These are phyloP conservation scores for Dioszegia aurantiaca DNA, from an alignment of 768 basidiomycete species.

Conservation along the genomic window DNA sequence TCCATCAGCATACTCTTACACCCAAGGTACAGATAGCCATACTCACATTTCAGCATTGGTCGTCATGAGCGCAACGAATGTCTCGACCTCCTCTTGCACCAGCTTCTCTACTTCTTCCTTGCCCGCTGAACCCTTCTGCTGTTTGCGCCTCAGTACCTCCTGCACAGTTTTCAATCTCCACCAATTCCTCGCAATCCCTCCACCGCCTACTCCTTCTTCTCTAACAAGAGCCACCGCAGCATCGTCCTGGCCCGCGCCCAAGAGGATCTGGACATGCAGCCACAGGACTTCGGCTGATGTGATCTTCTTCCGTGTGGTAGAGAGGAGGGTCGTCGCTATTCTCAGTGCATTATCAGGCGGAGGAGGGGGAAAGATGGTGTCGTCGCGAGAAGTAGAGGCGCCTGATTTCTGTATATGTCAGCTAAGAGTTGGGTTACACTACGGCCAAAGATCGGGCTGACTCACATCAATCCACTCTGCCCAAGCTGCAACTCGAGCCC, in stretches of 20 bases:
- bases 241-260: constrained; percentile 21
- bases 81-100: constrained; percentile 18
- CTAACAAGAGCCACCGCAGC: constrained; percentile 18
- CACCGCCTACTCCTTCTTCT: constrained; percentile 15
- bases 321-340: constrained; percentile 16
- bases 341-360: constrained; percentile 16
- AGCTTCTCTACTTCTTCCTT: constrained; percentile 8
- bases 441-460: neutral
- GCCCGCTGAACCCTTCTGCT: neutral
- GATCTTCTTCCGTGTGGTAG: constrained; percentile 12
- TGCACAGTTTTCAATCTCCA: constrained; percentile 15
- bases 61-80: constrained; percentile 12
- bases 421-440: neutral
- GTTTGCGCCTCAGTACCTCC: constrained; percentile 17
- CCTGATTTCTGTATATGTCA: constrained; percentile 1
- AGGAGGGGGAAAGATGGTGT: constrained; percentile 15
- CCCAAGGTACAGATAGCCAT: neutral
- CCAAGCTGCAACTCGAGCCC: constrained; percentile 41
- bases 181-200: constrained; percentile 7
- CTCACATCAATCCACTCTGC: constrained; percentile 39
- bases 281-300: constrained; percentile 34
- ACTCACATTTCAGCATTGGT: constrained; percentile 30
- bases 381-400: neutral
- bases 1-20: too few species aligned
- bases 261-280: constrained; percentile 36